Base-by-base conservation (phyloP, 2,329 filamentous ascomycete genomes). In the Chaetomiaceae sp. region DNA sequence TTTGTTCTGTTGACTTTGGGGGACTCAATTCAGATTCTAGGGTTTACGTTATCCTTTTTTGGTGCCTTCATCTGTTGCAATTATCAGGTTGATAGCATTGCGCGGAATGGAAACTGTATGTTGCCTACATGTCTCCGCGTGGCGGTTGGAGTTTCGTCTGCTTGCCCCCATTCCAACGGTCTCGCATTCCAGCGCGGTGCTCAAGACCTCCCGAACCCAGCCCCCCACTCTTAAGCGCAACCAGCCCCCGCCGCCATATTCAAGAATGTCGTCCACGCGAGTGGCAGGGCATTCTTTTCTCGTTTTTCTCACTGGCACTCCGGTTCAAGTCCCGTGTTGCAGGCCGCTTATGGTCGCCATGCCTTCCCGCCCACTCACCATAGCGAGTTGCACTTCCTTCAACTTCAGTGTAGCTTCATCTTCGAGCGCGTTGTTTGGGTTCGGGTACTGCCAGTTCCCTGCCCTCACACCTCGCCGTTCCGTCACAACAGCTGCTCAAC, bases 221-320 rank as follows among this genome's bases (percentile, higher is more conserved):
- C 38, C 26, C 5, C 22, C 37, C 18, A 20, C 10, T 12, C 22
- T 36, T 19, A 27, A 20, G 6, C 2, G 3, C 22, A n/a, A 33
- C 32, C 33, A 26, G 17, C 22, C 41, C 19, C 30, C 27, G 10
- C 5, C 30, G 29, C 45, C 27, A 30, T 29, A 27, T 39, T 20
- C 15, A 39, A 46, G 49, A 51, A 51, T 46, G 38, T 17, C 11
- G 15, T 18, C 27, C 7, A 18, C 9, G 26, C 18, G 14, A 15
- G 33, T 48, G 41, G 45, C 45, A 3, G 49, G 45, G 15, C 27
- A 39, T 39, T 45, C 29, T 45, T 38, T 36, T 45, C 14, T 29
- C n/a, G n/a, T n/a, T n/a, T n/a, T n/a, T n/a, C n/a, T n/a, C n/a
- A n/a, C n/a, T n/a, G n/a, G n/a, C n/a, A n/a, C n/a, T n/a, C n/a